Conservation (phyloP, 208 protist species). For the Porcisia deanei region DNA sequence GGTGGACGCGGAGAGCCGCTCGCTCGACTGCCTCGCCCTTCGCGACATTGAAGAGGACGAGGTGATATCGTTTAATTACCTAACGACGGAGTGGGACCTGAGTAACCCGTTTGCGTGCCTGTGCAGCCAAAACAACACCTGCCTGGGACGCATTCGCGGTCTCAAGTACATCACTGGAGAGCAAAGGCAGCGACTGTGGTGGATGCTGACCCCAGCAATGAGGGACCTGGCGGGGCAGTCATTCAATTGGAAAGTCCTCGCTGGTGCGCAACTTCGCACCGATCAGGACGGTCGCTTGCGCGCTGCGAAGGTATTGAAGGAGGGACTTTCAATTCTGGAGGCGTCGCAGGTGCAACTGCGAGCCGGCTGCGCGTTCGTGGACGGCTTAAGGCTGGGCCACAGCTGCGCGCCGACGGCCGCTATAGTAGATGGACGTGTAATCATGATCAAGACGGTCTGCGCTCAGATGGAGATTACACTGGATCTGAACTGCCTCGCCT, state of each 20-base stretch:
- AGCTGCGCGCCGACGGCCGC: constrained; percentile 65
- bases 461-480: constrained; percentile 67
- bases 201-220: constrained; percentile 73
- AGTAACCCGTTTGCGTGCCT: constrained; percentile 77
- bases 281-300: constrained; percentile 48
- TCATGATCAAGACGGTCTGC: constrained; percentile 57
- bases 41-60: constrained; percentile 72
- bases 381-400: constrained; percentile 69
- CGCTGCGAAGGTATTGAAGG: constrained; percentile 49
- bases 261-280: constrained; percentile 45
- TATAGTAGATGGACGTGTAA: constrained; percentile 58
- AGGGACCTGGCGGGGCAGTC: constrained; percentile 39
- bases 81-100: constrained; percentile 92
- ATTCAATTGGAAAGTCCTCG: constrained; percentile 56
- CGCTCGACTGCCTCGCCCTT: constrained; percentile 72
- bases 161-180: constrained; percentile 63
- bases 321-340: constrained; percentile 50
- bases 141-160: constrained; percentile 72
- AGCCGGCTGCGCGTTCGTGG: constrained; percentile 30
- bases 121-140: constrained; percentile 44
- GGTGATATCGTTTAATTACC: constrained; percentile 89
- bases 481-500: constrained; percentile 69
- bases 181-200: constrained; percentile 71
- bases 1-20: constrained; percentile 51
- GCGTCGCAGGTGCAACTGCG: constrained; percentile 35